Base-by-base conservation (phyloP, 441 rosid genomes). In the Adansonia gregorii region DNA sequence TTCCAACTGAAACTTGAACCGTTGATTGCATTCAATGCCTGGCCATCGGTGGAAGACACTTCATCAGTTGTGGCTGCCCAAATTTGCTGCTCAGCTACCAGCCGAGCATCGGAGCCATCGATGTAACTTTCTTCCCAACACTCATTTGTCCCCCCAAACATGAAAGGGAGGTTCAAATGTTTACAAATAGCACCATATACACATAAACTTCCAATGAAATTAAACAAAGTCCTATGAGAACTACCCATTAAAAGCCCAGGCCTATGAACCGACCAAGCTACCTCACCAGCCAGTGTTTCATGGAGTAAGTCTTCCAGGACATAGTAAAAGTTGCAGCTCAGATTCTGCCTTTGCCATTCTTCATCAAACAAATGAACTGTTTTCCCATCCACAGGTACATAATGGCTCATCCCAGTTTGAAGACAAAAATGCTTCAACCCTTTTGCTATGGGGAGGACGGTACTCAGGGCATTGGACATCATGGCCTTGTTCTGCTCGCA, bases 371-470 rank as follows among this genome's bases (percentile, higher is more conserved):
- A 70, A 73, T 67, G 24, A 52, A 61, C 60, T 68, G 68, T 75
- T 67, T 81, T 79, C 56, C 55, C 85, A 8, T 74, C 64, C 68
- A 76, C 78, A 4, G 96, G 87, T 7, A 88, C 85, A 41, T 93
- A 93, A 67, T 95, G 94, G 86, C 91, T 92, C 90, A 90, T 90
- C 73, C 98, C 99, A 0, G 97, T 93, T 67, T 95, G 99, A 3
- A 95, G 88, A 0, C 94, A 90, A 75, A 95, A 85, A 72, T 95
- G 96, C 85, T 86, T 91, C 76, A 95, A 66, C 17, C 82, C 59
- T 58, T 86, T 84, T 0, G 92, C 87, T 39, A 60, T 81, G 1
- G 92, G 88, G 70, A 95, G 89, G 74, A 93, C 70, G 14, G 85
- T 87, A 75, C 86, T 82, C 79, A 95, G 80, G 80, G 92, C 92